Percentiles rank a stretch among this genome's conserved stretches.
phyloP scores from a whole-genome alignment of 371 early-diverging fungal species.

The Haplosporangium sp. region DNA sequence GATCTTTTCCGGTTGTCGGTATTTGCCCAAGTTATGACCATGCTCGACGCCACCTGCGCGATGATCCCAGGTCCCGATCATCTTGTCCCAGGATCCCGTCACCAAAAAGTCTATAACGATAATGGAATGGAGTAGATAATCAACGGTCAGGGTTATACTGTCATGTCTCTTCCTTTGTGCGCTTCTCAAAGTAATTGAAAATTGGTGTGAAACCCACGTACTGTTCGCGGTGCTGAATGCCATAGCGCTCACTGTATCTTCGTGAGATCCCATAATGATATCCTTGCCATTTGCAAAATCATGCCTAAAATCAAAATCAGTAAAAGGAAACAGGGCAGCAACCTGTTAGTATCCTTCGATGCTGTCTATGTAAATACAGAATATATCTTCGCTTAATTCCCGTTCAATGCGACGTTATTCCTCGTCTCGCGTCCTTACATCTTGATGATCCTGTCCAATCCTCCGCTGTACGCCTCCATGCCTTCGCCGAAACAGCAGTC shows the following conservation, averaged over 20 bases:
- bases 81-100: conserved; percentile 93
- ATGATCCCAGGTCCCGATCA: conserved; percentile 85
- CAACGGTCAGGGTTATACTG: conserved; percentile 6
- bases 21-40: conserved; percentile 54
- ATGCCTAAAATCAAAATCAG: conserved; percentile 55
- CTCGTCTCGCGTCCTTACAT: conserved; percentile 56
- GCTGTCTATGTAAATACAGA: neutral
- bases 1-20: conserved; percentile 75
- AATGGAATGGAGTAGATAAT: neutral
- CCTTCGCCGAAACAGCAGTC: conserved; percentile 77
- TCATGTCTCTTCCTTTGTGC: too few species aligned
- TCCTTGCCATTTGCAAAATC: conserved; percentile 61
- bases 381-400: neutral
- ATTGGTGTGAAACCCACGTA: conserved; percentile 35
- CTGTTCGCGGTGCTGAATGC: conserved; percentile 70
- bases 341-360: neutral
- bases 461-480: conserved; percentile 70
- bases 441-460: conserved; percentile 73
- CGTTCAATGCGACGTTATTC: neutral
- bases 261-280: conserved; percentile 66
- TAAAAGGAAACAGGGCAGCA: conserved; percentile 5
- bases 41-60: conserved; percentile 56
- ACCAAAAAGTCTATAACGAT: conserved; percentile 64
- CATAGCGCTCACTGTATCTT: conserved; percentile 69
- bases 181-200: too few species aligned